A percentile compares a stretch with the other conserved stretches of the same genome.
phyloP scores from a whole-genome alignment of 179 eudicot species.

The Vitellaria paradoxa region DNA sequence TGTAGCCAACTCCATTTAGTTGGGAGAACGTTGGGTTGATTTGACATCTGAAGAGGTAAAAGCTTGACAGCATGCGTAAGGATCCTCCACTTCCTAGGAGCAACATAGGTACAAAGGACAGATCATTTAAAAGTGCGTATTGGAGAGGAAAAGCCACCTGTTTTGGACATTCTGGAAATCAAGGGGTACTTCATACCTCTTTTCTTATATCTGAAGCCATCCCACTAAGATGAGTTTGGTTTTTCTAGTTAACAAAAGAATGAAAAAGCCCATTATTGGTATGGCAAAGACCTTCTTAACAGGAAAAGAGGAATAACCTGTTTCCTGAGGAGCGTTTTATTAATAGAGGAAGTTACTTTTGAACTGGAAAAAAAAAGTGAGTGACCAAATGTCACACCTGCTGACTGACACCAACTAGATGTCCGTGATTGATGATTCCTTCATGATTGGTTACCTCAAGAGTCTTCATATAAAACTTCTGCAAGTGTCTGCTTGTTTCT shows the following conservation, averaged over 20 bases:
- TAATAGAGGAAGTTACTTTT: background rate
- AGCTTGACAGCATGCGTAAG: slow-evolving; percentile 1
- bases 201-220: background rate
- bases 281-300: background rate
- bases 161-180: background rate
- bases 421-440: background rate
- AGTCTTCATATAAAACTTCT: background rate
- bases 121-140: background rate
- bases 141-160: background rate
- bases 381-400: too few relatives aligned
- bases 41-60: slow-evolving; percentile 10
- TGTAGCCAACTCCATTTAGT: too few relatives aligned
- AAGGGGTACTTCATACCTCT: background rate
- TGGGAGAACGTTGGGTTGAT: too few relatives aligned
- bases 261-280: background rate
- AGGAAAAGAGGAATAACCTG: background rate
- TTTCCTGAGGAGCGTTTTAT: background rate
- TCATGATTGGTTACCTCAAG: background rate
- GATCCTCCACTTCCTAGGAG: background rate
- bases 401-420: background rate
- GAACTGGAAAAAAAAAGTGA: background rate
- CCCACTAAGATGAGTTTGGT: background rate
- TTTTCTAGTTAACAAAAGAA: background rate
- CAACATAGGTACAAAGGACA: background rate
- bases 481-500: background rate